Conservation (phyloP, 306 rosid genomes). For the Leucaena leucocephala region DNA sequence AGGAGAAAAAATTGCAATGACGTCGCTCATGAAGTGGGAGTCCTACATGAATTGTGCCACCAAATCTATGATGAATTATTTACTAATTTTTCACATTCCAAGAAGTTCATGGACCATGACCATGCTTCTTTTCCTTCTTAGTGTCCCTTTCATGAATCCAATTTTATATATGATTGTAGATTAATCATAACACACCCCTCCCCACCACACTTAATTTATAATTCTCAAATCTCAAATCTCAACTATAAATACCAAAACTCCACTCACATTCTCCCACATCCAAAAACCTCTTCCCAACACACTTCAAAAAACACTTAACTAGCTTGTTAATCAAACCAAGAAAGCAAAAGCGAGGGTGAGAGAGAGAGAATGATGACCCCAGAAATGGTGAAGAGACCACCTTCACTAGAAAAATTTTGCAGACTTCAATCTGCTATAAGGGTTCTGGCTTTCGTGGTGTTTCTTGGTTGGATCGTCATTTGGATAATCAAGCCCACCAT, state of each 20-base stretch:
- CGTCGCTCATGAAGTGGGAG: not conserved
- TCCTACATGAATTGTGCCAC: not conserved
- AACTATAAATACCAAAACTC: too few species aligned
- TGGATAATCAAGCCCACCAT: constrained; percentile 70
- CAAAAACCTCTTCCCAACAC: not conserved
- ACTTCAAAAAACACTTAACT: not conserved
- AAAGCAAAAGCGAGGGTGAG: not conserved
- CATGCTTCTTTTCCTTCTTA: constrained; percentile 31
- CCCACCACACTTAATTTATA: too few species aligned
- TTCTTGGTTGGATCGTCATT: constrained; percentile 48
- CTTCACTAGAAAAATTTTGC: not conserved
- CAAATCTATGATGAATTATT: not conserved
- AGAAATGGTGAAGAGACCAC: not conserved
- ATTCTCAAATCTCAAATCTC: too few species aligned
- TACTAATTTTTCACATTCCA: not conserved
- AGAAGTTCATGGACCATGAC: constrained; percentile 28
- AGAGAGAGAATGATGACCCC: constrained; percentile 15
- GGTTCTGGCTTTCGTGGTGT: constrained; percentile 42
- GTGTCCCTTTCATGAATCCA: not conserved
- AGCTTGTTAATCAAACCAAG: not conserved
- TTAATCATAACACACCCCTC: not conserved
- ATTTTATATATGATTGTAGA: not conserved
- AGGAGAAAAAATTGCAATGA: not conserved
- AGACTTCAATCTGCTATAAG: constrained; percentile 38
- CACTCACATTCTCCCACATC: not conserved